Conservation (phyloP, 1,284 basidiomycete species). For the Mycena sp. region DNA sequence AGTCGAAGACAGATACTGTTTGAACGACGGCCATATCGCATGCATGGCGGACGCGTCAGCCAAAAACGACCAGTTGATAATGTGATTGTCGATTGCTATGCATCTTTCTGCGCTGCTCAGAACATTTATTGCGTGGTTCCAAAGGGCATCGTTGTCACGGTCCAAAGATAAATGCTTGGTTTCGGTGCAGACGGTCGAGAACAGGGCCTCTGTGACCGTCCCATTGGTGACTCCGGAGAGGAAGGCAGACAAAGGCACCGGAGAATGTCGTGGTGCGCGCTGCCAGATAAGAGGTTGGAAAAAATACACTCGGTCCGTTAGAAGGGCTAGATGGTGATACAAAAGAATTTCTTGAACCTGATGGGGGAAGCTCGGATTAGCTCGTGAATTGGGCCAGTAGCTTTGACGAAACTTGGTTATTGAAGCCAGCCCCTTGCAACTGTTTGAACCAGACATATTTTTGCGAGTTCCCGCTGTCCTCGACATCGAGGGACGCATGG, state of each 20-base stretch:
- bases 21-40: constrained; percentile 53
- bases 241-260: constrained; percentile 55
- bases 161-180: constrained; percentile 48
- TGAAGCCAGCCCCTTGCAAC: constrained; percentile 58
- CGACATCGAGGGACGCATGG: constrained; percentile 1
- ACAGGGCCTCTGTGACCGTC: constrained; percentile 49
- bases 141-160: constrained; percentile 43
- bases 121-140: constrained; percentile 48
- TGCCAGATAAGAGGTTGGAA: constrained; percentile 58
- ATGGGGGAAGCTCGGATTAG: not conserved
- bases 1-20: constrained; percentile 50
- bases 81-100: constrained; percentile 54
- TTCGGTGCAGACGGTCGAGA: constrained; percentile 52
- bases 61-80: constrained; percentile 56
- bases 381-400: too few species aligned
- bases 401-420: constrained; percentile 49
- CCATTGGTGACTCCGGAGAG: constrained; percentile 50
- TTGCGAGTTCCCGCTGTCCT: constrained; percentile 39
- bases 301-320: constrained; percentile 51
- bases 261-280: constrained; percentile 46
- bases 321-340: constrained; percentile 55
- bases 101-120: constrained; percentile 50
- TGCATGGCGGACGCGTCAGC: constrained; percentile 49
- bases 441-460: constrained; percentile 57
- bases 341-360: constrained; percentile 58